A percentile compares a stretch with the other conserved stretches of the same genome.
Conservation (phyloP, 352 stramenopile species). For the Globisporangium rhizosaccharum region DNA sequence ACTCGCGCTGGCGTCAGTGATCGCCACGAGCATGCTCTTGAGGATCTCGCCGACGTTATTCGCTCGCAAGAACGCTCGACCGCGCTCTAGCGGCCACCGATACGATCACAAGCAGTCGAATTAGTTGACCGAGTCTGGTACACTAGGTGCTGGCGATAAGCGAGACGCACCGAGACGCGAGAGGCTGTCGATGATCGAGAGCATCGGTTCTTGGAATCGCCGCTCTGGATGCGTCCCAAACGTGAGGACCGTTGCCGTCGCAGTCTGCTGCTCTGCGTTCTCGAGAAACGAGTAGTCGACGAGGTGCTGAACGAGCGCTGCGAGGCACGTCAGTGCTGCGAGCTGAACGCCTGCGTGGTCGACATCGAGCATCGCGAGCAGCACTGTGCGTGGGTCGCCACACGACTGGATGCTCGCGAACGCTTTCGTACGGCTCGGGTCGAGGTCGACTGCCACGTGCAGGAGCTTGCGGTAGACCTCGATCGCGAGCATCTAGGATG, state of each 20-base stretch:
- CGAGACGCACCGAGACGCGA: constrained; percentile 32
- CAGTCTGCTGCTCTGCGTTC: constrained; percentile 23
- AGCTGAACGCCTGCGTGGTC: constrained; percentile 28
- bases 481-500: constrained; percentile 17
- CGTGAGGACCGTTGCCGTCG: constrained; percentile 17
- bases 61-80: constrained; percentile 7
- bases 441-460: constrained; percentile 7
- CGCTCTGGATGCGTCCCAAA: constrained; percentile 29
- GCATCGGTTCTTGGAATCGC: constrained; percentile 29
- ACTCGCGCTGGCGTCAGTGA: not conserved
- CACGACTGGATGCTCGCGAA: constrained; percentile 28
- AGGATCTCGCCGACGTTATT: constrained; percentile 4
- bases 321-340: constrained; percentile 33
- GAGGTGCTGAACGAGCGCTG: constrained; percentile 10
- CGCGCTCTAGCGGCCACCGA: constrained; percentile 12
- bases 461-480: constrained; percentile 20
- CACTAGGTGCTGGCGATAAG: too few relatives aligned
- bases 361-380: constrained; percentile 22
- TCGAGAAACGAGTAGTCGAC: constrained; percentile 18
- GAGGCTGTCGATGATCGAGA: constrained; percentile 45
- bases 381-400: constrained; percentile 21
- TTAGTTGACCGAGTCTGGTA: not conserved
- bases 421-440: not conserved
- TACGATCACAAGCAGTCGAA: not conserved
- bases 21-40: constrained; percentile 13